Base-by-base conservation (phyloP, 495 filamentous ascomycete species). In the Xanthoparmelia taractica region DNA sequence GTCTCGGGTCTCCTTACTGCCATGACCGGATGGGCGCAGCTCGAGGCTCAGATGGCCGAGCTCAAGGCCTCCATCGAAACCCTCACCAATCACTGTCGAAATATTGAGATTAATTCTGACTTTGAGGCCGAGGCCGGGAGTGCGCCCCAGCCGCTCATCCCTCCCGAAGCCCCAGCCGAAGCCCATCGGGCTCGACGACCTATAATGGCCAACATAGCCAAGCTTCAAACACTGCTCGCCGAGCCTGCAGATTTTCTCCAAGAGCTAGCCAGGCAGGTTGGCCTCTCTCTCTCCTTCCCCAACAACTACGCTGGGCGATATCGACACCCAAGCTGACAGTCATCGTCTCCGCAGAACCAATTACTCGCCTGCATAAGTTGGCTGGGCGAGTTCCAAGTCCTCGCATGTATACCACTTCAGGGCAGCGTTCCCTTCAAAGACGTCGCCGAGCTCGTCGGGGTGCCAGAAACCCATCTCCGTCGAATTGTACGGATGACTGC, bases 301-400 rank as follows among this genome's bases (percentile, higher is more conserved):
- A n/a, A n/a, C n/a, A 34, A 25, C 1, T 10, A 27, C 23, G 8
- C 45, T 27, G 10, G 29, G 25, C 29, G 5, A 11, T 45, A 13
- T 38, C 31, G 17, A 45, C 23, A 37, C 34, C 47, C n/a, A 29
- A 55, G n/a, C 41, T 40, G 33, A 48, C 34, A n/a, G 60, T 63
- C 17, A 52, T 57, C 25, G 27, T 15, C 34, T 36, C 34, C 52
- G 25, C 65, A 75, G 74, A 75, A 61, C 56, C 71, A 78, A 61
- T 31, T 78, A 4, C 69, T 78, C 23, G 72, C 76, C 3, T 78
- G 75, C 61, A 50, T 79, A 18, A 65, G 71, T 60, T 79, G 76
- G 77, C 67, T 79, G 17, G 73, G 73, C 6, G 74, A 78, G 40
- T 76, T 76, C 58, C 75, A 77, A 57, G 69, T 79, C 7, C 73